Percentiles rank a stretch among this genome's conserved stretches.
phyloP scores from a whole-genome alignment of 2,329 filamentous ascomycete genomes.

The Trichoderma citrinoviride region DNA sequence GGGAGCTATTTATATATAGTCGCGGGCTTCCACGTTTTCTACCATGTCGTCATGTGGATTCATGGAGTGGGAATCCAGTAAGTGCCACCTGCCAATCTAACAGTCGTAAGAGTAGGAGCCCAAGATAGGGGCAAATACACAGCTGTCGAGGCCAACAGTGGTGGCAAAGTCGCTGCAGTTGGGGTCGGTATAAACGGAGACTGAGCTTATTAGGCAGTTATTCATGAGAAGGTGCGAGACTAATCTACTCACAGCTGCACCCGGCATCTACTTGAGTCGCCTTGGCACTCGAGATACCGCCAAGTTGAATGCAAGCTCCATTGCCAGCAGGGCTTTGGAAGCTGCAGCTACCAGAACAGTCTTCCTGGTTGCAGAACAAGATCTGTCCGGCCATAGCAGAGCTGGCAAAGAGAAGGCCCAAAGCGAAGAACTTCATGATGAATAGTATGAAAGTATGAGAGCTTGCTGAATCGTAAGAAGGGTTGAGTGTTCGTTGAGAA shows the following conservation, averaged over 20 bases:
- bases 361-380: conserved; percentile 3
- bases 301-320: neutral
- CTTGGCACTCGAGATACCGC: conserved; percentile 3
- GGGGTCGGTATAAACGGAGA: neutral
- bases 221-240: neutral
- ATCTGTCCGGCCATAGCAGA: conserved; percentile 1
- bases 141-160: neutral
- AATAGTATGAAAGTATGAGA: neutral
- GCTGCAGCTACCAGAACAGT: neutral
- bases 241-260: neutral
- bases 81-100: neutral
- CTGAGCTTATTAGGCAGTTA: neutral
- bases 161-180: conserved; percentile 1
- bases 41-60: too few relatives aligned
- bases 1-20: too few relatives aligned
- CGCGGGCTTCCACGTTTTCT: too few relatives aligned
- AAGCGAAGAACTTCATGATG: neutral
- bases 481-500: neutral
- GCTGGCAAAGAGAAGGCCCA: neutral
- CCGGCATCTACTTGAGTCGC: neutral
- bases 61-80: neutral
- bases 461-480: neutral
- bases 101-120: conserved; percentile 4
- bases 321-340: conserved; percentile 3
- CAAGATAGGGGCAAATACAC: neutral